Evolutionary conservation across 805 yeast species (phyloP), one percentile per base, ranked within the genome.

Genomic region (Ogataea neopini): DNA sequence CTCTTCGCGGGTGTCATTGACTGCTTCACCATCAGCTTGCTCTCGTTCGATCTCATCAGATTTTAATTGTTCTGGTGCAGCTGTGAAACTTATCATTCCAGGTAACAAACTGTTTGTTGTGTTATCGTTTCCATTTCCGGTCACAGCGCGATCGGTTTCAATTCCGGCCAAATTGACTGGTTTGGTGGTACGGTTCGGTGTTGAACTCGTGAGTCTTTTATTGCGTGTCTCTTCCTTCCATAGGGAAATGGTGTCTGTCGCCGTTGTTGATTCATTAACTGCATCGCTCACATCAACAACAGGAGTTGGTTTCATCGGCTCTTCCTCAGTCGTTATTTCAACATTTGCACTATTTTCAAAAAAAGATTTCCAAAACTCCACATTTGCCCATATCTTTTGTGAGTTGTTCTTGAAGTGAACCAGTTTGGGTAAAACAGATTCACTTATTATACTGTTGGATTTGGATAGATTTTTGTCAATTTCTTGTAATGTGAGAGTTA

Each of bases 361-460:
- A 66, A 89, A 84, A 26, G 77, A 76, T 60, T 87, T 87, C 84
- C 95, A 83, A 66, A 88, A 87, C 47, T 77, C 76, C 6, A 80
- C 82, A 46, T 83, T 83, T 25, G 73, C 68, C 84, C 89, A 82
- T 3, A 87, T 80, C 26, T 77, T 72, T 35, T 73, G 76, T 11
- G 88, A 80, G 34, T 78, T 77, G 11, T 61, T 58, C 15, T 84
- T 79, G 59, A 86, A 88, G 38, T 73, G 71, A 52, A 79, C 76
- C 18, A 89, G 75, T 10, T 79, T 72, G 2, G 96, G 96, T 26
- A 87, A 72, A 25, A 89, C 74, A 35, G 76, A 75, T 50, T 84
- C 85, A 40, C 81, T 81, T 20, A 90, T 80, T 28, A 83, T 75
- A 39, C 81, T 75, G 61, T 86, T 88, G 17, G 91, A 80, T 37